phyloP scores from a whole-genome alignment of 495 filamentous ascomycete species.

The Schizothecium vesticola region DNA sequence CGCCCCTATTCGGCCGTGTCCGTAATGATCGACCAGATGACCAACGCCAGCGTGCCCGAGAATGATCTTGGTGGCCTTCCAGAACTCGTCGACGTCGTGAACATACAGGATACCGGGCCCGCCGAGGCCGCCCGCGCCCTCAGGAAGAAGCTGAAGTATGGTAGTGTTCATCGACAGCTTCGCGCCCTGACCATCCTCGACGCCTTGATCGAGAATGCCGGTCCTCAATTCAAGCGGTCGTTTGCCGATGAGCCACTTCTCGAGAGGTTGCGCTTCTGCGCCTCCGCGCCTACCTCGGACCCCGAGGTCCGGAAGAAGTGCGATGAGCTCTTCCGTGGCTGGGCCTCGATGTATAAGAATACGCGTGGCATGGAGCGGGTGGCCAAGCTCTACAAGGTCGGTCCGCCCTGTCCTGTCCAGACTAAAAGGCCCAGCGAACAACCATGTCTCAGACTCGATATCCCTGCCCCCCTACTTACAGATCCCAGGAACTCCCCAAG shows the following conservation, averaged over 20 bases:
- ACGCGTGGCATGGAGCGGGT: slow-evolving; percentile 77
- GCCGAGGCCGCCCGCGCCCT: slow-evolving; percentile 87
- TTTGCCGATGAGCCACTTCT: slow-evolving; percentile 93
- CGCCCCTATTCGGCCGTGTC: slow-evolving; percentile 94
- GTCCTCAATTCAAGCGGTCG: slow-evolving; percentile 74
- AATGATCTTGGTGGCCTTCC: slow-evolving; percentile 89
- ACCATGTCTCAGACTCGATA: too few species aligned
- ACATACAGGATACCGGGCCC: slow-evolving; percentile 82
- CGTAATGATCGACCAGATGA: slow-evolving; percentile 88
- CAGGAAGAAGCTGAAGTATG: slow-evolving; percentile 98
- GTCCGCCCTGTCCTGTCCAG: neutral
- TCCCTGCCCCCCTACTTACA: neutral
- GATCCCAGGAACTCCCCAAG: slow-evolving; percentile 45
- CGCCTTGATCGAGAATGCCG: slow-evolving; percentile 90
- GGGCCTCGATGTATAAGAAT: slow-evolving; percentile 77
- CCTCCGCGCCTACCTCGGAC: slow-evolving; percentile 80
- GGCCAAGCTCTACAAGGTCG: slow-evolving; percentile 67
- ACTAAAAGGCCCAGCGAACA: too few species aligned
- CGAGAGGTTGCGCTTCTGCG: slow-evolving; percentile 83
- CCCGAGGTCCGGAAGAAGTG: slow-evolving; percentile 80
- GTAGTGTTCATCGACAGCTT: slow-evolving; percentile 84
- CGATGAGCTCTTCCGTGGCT: slow-evolving; percentile 77
- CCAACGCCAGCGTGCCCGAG: slow-evolving; percentile 81
- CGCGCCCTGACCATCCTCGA: slow-evolving; percentile 88
- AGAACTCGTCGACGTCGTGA: slow-evolving; percentile 89